phyloP scores from a whole-genome alignment of 345 rosid species.

The Mallotus nudiflorus region DNA sequence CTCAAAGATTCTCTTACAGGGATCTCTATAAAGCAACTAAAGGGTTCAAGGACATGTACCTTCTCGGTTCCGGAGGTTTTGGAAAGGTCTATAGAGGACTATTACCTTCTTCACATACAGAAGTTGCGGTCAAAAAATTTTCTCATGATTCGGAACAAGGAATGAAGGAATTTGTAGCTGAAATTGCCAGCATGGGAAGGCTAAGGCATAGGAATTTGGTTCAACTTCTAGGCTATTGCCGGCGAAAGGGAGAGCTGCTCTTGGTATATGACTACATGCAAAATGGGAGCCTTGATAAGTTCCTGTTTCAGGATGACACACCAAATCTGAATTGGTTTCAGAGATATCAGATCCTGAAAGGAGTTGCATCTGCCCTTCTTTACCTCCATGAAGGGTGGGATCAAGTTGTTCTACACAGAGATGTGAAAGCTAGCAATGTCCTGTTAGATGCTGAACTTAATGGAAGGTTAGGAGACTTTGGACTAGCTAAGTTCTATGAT shows the following conservation, averaged over 20 bases:
- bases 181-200: slow-evolving; percentile 12
- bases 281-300: slow-evolving; percentile 1
- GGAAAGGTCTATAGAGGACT: slow-evolving; percentile 9
- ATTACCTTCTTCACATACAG: background rate
- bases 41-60: background rate
- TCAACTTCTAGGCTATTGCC: slow-evolving; percentile 3
- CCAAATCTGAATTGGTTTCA: background rate
- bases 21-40: slow-evolving; percentile 13
- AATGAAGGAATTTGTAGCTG: slow-evolving; percentile 7
- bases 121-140: slow-evolving; percentile 2
- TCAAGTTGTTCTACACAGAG: slow-evolving; percentile 12
- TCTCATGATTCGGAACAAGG: slow-evolving; percentile 1
- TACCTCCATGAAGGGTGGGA: slow-evolving; percentile 14
- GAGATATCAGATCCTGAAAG: slow-evolving; percentile 1
- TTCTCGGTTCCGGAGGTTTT: slow-evolving; percentile 9
- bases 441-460: slow-evolving; percentile 3
- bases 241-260: slow-evolving; percentile 7
- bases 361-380: slow-evolving; percentile 6
- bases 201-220: slow-evolving; percentile 9
- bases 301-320: background rate
- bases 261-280: slow-evolving; percentile 9
- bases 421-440: slow-evolving; percentile 9
- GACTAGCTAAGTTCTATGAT: slow-evolving; percentile 9
- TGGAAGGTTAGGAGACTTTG: slow-evolving; percentile 9
- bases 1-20: slow-evolving; percentile 20